Evolutionary conservation across 2,329 filamentous ascomycete species (phyloP).

Genomic region (Fusarium cicatricum): DNA sequence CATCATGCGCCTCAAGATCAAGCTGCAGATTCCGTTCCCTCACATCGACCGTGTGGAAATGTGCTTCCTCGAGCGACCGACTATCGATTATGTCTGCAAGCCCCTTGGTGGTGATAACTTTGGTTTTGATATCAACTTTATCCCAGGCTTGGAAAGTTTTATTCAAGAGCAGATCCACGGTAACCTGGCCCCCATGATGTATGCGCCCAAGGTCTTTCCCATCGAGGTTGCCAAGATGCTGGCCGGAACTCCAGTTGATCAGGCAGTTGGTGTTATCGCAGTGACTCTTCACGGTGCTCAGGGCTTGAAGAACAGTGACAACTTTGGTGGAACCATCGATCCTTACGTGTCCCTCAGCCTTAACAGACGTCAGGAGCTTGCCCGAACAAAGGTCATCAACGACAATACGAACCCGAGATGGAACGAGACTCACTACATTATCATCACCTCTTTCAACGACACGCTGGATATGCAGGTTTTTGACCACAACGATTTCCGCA

Average conservation of each 20-base stretch:
- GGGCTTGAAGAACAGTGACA: conserved; percentile 93
- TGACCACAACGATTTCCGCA: conserved; percentile 95
- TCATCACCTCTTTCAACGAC: conserved; percentile 91
- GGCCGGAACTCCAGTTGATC: conserved; percentile 90
- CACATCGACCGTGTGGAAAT: conserved; percentile 95
- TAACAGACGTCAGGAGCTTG: conserved; percentile 82
- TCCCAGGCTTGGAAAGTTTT: conserved; percentile 91
- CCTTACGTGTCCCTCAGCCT: conserved; percentile 88
- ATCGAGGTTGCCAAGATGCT: conserved; percentile 99
- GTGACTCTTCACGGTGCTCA: conserved; percentile 91
- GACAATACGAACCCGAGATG: conserved; percentile 89
- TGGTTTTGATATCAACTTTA: conserved; percentile 99
- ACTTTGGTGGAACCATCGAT: conserved; percentile 90
- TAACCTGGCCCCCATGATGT: conserved; percentile 97
- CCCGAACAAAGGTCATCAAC: conserved; percentile 85
- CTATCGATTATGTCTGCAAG: conserved; percentile 97
- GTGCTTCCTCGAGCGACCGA: conserved; percentile 88
- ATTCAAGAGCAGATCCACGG: conserved; percentile 97
- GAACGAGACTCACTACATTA: conserved; percentile 97
- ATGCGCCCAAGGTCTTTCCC: conserved; percentile 95
- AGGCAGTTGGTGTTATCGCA: conserved; percentile 93
- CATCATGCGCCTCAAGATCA: conserved; percentile 96
- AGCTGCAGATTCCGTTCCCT: conserved; percentile 94
- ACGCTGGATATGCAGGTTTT: conserved; percentile 84
- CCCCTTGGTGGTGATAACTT: conserved; percentile 94